These are phyloP conservation scores for Starmerella scarabaei DNA, from an alignment of 805 yeast genomes.

Conservation along the genomic window DNA sequence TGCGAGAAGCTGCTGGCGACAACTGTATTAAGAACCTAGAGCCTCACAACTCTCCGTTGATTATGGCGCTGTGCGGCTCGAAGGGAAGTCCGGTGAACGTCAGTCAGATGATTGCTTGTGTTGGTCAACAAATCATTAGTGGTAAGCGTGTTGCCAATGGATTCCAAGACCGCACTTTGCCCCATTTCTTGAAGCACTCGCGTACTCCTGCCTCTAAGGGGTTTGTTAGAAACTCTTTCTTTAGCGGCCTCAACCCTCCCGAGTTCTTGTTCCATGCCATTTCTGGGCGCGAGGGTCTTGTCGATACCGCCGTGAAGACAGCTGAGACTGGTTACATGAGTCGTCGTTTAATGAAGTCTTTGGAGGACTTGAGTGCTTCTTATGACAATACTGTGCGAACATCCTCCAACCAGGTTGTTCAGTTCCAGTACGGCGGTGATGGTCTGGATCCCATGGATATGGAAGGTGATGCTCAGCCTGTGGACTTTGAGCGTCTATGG, in stretches of 20 bases:
- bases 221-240: constrained; percentile 91
- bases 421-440: constrained; percentile 96
- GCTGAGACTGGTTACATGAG: constrained; percentile 99
- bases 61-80: constrained; percentile 99
- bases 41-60: constrained; percentile 83
- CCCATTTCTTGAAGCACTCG: constrained; percentile 91
- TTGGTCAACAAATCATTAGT: constrained; percentile 95
- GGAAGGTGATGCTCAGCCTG: constrained; percentile 98
- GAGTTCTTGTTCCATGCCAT: constrained; percentile 97
- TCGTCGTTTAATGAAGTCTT: constrained; percentile 91
- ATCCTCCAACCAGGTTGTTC: constrained; percentile 91
- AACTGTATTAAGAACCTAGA: constrained; percentile 89
- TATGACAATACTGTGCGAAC: constrained; percentile 93
- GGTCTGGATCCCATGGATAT: constrained; percentile 95
- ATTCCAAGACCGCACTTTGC: constrained; percentile 96
- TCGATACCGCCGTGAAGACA: constrained; percentile 97
- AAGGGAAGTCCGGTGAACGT: constrained; percentile 96
- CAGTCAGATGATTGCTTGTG: constrained; percentile 96
- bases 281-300: constrained; percentile 98
- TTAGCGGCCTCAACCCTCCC: constrained; percentile 86
- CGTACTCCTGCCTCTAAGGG: constrained; percentile 97
- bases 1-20: constrained; percentile 97
- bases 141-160: constrained; percentile 99
- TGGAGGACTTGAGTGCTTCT: constrained; percentile 87
- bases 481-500: constrained; percentile 89